Base-by-base conservation (phyloP, 129 eudicot genomes). In the Centrapalus pauciflorus region DNA sequence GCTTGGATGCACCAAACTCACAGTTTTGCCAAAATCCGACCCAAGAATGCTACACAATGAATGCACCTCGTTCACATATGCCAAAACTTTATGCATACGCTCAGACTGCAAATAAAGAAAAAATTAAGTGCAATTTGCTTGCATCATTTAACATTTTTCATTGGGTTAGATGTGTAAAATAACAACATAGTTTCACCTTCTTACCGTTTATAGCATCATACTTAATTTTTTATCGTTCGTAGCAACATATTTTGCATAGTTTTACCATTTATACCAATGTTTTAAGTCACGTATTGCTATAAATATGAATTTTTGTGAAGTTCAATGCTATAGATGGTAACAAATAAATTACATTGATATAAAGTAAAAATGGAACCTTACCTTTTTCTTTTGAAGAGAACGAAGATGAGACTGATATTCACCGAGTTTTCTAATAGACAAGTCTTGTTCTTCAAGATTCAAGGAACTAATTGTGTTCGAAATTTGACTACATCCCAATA, bases 341-440 rank as follows among this genome's bases (percentile, higher is more conserved):
- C n/a, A n/a, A n/a, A n/a, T n/a, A n/a, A n/a, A n/a, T n/a, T n/a
- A n/a, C n/a, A n/a, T n/a, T n/a, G n/a, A n/a, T n/a, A n/a, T n/a
- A n/a, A n/a, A n/a, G n/a, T n/a, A n/a, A n/a, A n/a, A 50, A 66
- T n/a, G 32, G 2, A 29, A 14, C 16, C 23, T 61, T 76, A 85
- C 96, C 94, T 85, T 89, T 69, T 89, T 94, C 78, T 83, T 89
- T 73, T 89, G 90, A 28, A 83, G 85, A 34, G 87, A 71, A 21
- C 61, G 80, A 20, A 89, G 85, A 55, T 74, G 76, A 8, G 83
- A 52, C 41, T 89, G 84, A 71, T 78, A 83, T 69, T 89, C 94
- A 3, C 61, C 64, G 49, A 89, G 94, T 71, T 83, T 85, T 69
- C 96, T 83, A 7, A 74, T 34, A 16, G 96, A 89, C 57, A 89